A percentile compares a stretch with the other conserved stretches of the same genome.
These are phyloP conservation scores for Pseudocercospora cruenta DNA, from an alignment of 2,329 filamentous ascomycete species.

Conservation along the genomic window DNA sequence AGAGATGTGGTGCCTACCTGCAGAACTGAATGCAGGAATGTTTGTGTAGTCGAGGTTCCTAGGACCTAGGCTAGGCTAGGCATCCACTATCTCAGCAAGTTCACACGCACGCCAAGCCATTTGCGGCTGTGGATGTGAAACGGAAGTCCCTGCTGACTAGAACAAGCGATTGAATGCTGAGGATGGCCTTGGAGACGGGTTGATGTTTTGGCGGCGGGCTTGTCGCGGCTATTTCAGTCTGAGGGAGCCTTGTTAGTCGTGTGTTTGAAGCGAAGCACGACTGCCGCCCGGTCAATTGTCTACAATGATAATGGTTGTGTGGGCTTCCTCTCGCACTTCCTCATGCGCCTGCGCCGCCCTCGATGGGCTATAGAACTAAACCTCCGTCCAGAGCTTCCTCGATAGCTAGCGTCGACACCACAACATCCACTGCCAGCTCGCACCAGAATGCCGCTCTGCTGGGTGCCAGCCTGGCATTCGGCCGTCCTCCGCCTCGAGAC, in stretches of 20 bases:
- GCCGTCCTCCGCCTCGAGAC: constrained; percentile 34
- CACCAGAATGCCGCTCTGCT: constrained; percentile 50
- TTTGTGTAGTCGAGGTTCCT: neutral
- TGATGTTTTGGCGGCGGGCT: neutral
- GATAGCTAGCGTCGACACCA: constrained; percentile 28
- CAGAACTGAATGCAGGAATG: neutral
- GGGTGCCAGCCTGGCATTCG: constrained; percentile 55
- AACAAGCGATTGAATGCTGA: too few species aligned
- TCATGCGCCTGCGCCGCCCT: constrained; percentile 1
- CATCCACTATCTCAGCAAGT: neutral
- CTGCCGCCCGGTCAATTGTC: neutral
- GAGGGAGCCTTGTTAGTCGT: neutral
- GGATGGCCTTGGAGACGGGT: neutral
- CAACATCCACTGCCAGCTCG: constrained; percentile 12
- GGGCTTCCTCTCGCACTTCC: neutral
- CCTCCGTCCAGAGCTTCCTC: constrained; percentile 31
- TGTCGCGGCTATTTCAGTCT: neutral
- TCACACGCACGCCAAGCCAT: neutral
- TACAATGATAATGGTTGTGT: constrained; percentile 1
- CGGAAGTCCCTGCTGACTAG: neutral
- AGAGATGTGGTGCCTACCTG: neutral
- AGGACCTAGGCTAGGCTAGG: too few species aligned
- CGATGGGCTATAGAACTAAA: neutral
- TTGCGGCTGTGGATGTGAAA: neutral
- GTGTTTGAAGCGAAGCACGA: neutral